Evolutionary conservation across 345 rosid genomes (phyloP), one percentile per base, ranked within the genome.

Genomic region (Kernera saxatilis): DNA sequence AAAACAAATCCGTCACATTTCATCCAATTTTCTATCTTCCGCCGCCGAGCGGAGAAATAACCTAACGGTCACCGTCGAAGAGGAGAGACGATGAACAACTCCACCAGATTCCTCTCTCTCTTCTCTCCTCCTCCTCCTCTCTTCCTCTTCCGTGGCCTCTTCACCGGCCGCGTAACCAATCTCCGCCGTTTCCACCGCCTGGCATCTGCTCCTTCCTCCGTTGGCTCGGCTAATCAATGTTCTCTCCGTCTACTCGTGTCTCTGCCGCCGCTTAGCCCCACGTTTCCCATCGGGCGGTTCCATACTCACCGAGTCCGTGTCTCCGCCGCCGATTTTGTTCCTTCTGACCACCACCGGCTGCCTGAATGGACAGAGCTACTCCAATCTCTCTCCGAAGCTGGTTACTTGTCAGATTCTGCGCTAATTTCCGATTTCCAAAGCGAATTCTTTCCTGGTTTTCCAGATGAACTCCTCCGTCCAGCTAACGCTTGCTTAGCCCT

Each of bases 401-500:
- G 87, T 2, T 81, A 85, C 71, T 76, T 82, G 19, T 55, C 67
- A 37, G 73, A 70, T 64, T 50, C 74, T 1, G 64, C n/a, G 9
- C 9, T 39, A 33, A 15, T 32, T 37, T 29, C 41, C 56, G 64
- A 22, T 59, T 54, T 22, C 3, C 51, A 72, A 9, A 63, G 7
- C 48, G 86, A 81, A 33, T 76, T 82, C 25, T 80, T 64, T 27
- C 64, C 71, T 23, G 71, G 74, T 64, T 82, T 84, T 51, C 82
- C 86, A 5, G 84, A 88, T 51, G 88, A 82, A 25, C 71, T 92
- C 50, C n/a, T 82, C 40, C 70, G 72, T 19, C 87, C 84, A 48
- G 82, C 82, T 26, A 26, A 48, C 23, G 94, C 89, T 33, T 90
- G 91, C 86, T 72, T 89, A 70, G 79, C 92, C 8, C 72, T 89